Evolutionary conservation across 805 yeast species (phyloP).

Genomic region (Wickerhamomyces subpelliculosus): DNA sequence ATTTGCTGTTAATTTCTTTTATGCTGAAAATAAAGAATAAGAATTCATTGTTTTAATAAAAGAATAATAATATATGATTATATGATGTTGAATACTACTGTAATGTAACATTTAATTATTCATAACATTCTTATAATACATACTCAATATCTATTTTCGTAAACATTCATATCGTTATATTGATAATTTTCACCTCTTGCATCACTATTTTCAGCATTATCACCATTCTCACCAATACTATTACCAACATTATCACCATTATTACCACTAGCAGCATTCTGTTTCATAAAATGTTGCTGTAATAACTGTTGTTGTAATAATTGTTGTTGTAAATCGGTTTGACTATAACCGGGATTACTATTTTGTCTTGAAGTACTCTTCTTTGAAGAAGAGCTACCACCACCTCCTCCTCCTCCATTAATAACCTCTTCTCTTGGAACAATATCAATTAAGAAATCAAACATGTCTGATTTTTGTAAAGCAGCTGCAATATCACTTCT

Average conservation of each 20-base stretch:
- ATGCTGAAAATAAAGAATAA: constrained; percentile 50
- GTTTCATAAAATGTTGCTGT: constrained; percentile 1
- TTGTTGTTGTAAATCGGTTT: not conserved
- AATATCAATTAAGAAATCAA: constrained; percentile 92
- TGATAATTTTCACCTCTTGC: constrained; percentile 1
- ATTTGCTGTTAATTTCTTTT: constrained; percentile 75
- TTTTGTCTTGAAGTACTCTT: not conserved
- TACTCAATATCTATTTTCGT: not conserved
- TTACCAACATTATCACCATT: too few relatives aligned
- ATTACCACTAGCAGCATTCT: too few relatives aligned
- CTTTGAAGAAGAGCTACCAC: constrained; percentile 1
- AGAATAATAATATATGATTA: not conserved
- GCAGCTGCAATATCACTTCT: constrained; percentile 95
- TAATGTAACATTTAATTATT: not conserved
- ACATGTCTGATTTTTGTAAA: constrained; percentile 90
- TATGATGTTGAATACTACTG: not conserved
- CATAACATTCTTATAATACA: not conserved
- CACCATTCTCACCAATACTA: too few relatives aligned
- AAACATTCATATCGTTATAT: constrained; percentile 4
- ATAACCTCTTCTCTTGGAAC: constrained; percentile 81
- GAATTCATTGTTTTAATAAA: too few relatives aligned
- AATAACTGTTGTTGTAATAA: not conserved
- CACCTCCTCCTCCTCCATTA: constrained; percentile 10
- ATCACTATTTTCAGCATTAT: not conserved
- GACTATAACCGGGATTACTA: not conserved